These are phyloP conservation scores for Magnaporthales sp. DNA, from an alignment of 2,329 filamentous ascomycete species.

Conservation along the genomic window DNA sequence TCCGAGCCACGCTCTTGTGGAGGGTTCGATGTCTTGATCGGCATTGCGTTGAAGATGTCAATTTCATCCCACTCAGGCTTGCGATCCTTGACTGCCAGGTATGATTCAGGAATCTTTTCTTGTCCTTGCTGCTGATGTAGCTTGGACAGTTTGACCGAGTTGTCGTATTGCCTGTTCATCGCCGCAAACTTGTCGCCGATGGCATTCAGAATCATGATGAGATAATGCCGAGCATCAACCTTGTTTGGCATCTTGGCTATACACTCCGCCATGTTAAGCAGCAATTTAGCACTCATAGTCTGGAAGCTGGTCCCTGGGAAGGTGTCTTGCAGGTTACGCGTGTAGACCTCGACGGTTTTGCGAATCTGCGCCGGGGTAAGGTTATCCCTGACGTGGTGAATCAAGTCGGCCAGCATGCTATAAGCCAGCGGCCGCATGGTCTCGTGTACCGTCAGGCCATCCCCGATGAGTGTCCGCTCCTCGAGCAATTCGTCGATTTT, in stretches of 20 bases:
- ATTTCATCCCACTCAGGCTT: conserved; percentile 95
- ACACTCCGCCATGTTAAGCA: conserved; percentile 96
- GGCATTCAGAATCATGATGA: conserved; percentile 95
- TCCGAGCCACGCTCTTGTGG: conserved; percentile 82
- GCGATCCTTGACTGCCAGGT: conserved; percentile 71
- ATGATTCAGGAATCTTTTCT: conserved; percentile 58
- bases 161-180: conserved; percentile 94
- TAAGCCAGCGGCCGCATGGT: conserved; percentile 93
- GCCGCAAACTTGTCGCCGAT: conserved; percentile 97
- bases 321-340: conserved; percentile 87
- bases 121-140: conserved; percentile 63
- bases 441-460: conserved; percentile 93
- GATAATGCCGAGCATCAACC: conserved; percentile 84
- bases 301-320: conserved; percentile 98
- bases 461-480: conserved; percentile 86
- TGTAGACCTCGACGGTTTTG: conserved; percentile 94
- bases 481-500: conserved; percentile 95
- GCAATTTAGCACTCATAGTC: conserved; percentile 96
- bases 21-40: conserved; percentile 82
- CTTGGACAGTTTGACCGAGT: conserved; percentile 87
- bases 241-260: conserved; percentile 93
- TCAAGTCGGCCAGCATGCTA: conserved; percentile 96
- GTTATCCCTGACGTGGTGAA: conserved; percentile 92
- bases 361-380: conserved; percentile 85
- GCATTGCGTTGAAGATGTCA: conserved; percentile 92